Base-by-base conservation (phyloP, 768 basidiomycete species). In the Trametes sanguinea region DNA sequence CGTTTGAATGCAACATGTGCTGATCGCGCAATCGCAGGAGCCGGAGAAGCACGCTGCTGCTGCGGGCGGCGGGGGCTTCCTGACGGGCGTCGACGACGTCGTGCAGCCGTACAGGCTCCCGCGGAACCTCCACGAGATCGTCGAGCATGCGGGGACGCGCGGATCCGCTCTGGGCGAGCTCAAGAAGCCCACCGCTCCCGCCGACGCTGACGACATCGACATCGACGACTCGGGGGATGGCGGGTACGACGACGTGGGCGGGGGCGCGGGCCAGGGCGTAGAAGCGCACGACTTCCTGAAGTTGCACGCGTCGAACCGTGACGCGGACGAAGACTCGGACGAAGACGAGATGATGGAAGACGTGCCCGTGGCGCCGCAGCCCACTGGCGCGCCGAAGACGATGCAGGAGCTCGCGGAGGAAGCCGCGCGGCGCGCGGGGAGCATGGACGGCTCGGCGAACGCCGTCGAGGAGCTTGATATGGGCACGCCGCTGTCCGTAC, bases 61-160 rank as follows among this genome's bases (percentile, higher is more conserved):
- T 68, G 76, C 61, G 63, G 35, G 35, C 35, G 35, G 35, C 35
- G 89, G 89, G 11, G 83, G 84, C 6, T 92, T 89, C 73, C 77
- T 94, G 16, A 79, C 83, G 6, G 85, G 80, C 13, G 88, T 85
- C 6, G 89, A 88, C 67, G 85, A 83, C 61, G 87, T 93, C 55
- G 89, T 94, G 2, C 78, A 88, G 71, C 83, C 85, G 2, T 94
- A 85, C 72, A 81, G 81, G 60, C 76, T 94, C 30, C 92, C 92
- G 1, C 85, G 85, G 63, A 81, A 83, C 68, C 80, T 77, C 6
- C 72, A 68, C 67, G 72, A 62, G 43, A 43, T 64, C 58, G 17
- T 65, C 42, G 60, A 64, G 54, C 63, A 62, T 42, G 52, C 63
- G 43, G 60, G 51, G 4, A 65, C 56, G 46, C 44, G 51, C 22